Evolutionary conservation across 192 early-diverging fungal genomes (phyloP), one percentile per base, ranked within the genome.

Genomic region (Rhizophlyctis rosea): DNA sequence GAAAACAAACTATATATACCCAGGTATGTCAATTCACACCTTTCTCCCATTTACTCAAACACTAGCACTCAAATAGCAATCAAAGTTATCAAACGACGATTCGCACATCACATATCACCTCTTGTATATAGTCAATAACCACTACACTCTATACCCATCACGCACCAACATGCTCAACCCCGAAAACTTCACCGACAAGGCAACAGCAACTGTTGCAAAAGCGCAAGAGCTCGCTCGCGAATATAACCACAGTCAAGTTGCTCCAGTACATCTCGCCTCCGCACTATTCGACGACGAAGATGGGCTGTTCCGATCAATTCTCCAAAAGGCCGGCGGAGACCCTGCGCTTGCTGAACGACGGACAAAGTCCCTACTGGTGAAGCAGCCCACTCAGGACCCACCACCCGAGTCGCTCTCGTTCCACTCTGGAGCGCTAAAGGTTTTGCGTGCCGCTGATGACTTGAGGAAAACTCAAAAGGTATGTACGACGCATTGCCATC

Each of bases 161-260:
- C 39, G 9, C 18, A 18, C 18, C 39, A 44, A 7, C 39, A 13
- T 18, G 18, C 39, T 44, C 39, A 79, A 84, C 69, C 79, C 81
- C 1, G 85, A 87, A 47, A 72, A 88, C 53, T 94, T 91, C 67
- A 97, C 94, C 35, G 92, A 97, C 58, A 94, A 94, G 74, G 81
- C 90, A 14, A 81, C 85, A 67, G 87, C 86, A 63, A 72, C 84
- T 27, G 66, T 97, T 50, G 71, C n/a, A 14, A 47, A 57, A 21
- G 75, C 75, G 14, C 66, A 71, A 28, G 29, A 51, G 4, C 73
- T 81, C 31, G 93, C 94, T 18, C 80, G 77, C 18, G 92, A 96
- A 62, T 87, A 82, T 71, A 68, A 70, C 13, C 85, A 96, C 72
- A 68, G 79, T 28, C 88, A 91, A 30, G 65, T 99, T 2, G 74